Base-by-base conservation (phyloP, 768 basidiomycete genomes). In the Tricholoma bakamatsutake region DNA sequence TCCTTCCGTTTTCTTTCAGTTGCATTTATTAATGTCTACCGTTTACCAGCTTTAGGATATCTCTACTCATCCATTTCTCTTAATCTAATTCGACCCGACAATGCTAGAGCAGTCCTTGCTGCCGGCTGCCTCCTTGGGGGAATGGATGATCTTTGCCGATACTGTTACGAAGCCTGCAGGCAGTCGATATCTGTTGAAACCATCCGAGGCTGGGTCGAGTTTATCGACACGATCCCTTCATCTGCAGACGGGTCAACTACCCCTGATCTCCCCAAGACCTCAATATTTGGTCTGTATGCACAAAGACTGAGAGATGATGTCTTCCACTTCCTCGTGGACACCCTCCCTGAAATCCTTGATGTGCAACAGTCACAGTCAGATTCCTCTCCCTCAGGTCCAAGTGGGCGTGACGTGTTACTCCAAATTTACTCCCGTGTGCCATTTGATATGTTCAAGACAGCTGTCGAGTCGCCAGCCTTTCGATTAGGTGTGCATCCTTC, bases 371-470 rank as follows among this genome's bases (percentile, higher is more conserved):
- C 71, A 55, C 69, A 68, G 17, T 66, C 67, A 57, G 71, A 73
- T 35, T 71, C 74, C 50, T 66, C 79, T 53, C 60, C 77, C 28
- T 63, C 73, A 55, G 75, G 71, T 43, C 66, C 77, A 47, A 76
- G 71, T 57, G 82, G 88, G 39, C 82, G 88, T 62, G 89, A 90
- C 53, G 77, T 83, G 13, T 72, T 92, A 43, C 71, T 91, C 61
- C 83, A 84, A 63, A 77, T 91, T 59, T 93, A 87, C 72, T 81
- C 88, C 24, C 79, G 78, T 53, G 85, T 93, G 47, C 91, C 93
- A 3, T 95, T 93, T 69, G 91, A 93, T 57, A 79, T 91, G 70
- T 93, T 93, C 71, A 92, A 92, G 71, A 77, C 78, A 18, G 89
- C 87, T 37, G 79, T 93, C 53, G 89, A 91, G 71, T 88, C 87